Percentiles rank a stretch among this genome's conserved stretches.
Conservation (phyloP, 495 filamentous ascomycete genomes). For the Penicillium egyptiacum region DNA sequence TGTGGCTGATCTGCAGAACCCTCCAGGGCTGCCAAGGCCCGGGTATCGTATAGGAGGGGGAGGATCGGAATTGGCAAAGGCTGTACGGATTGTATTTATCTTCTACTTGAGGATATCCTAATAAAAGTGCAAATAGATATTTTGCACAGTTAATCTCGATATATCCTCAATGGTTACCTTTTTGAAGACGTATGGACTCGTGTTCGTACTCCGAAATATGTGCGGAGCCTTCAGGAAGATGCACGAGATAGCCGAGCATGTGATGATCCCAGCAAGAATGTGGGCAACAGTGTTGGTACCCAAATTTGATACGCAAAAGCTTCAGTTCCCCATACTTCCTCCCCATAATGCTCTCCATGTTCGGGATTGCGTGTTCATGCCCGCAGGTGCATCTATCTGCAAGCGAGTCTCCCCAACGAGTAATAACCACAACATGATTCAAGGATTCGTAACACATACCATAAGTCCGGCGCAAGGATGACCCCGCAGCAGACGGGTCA, state of each 20-base stretch:
- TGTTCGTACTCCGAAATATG: neutral
- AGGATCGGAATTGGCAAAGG: slow-evolving; percentile 14
- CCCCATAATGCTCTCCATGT: neutral
- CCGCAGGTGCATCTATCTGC: slow-evolving; percentile 14
- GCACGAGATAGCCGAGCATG: slow-evolving; percentile 29
- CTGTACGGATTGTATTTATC: neutral
- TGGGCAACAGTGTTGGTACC: slow-evolving; percentile 4
- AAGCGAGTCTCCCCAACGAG: slow-evolving; percentile 12
- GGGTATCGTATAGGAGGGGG: slow-evolving; percentile 17
- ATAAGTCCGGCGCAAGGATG: slow-evolving; percentile 24
- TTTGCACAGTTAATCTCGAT: neutral
- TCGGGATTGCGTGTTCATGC: neutral
- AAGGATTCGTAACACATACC: slow-evolving; percentile 22
- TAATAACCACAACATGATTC: neutral
- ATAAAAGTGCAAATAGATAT: neutral
- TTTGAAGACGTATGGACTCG: neutral
- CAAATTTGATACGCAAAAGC: slow-evolving; percentile 3
- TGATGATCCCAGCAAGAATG: slow-evolving; percentile 20
- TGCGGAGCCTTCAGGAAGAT: slow-evolving; percentile 22
- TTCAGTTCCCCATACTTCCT: slow-evolving; percentile 3
- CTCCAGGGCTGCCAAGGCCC: slow-evolving; percentile 7
- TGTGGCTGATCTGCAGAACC: slow-evolving; percentile 14
- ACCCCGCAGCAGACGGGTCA: slow-evolving; percentile 29
- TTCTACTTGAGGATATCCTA: neutral
- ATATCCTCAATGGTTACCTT: neutral